Conservation (phyloP, 805 yeast genomes). For the Kazachstania taianensis region DNA sequence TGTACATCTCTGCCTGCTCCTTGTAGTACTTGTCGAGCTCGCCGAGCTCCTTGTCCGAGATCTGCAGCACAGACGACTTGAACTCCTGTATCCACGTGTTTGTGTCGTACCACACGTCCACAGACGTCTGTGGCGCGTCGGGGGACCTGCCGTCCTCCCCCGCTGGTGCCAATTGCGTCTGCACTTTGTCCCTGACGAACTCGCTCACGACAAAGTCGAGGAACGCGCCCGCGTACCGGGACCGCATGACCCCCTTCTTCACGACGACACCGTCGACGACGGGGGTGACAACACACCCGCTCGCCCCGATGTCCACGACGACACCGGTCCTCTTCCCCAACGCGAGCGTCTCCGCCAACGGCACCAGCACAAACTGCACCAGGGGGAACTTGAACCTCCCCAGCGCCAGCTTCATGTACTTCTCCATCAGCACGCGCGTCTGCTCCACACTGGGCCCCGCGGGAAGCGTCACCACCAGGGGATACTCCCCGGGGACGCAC, state of each 20-base stretch:
- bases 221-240: conserved; percentile 80
- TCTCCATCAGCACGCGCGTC: conserved; percentile 37
- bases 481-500: conserved; percentile 48
- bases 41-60: conserved; percentile 18
- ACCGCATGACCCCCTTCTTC: conserved; percentile 51
- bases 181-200: conserved; percentile 44
- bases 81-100: conserved; percentile 26
- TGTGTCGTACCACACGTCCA: conserved; percentile 19
- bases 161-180: conserved; percentile 11
- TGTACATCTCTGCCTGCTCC: conserved; percentile 17
- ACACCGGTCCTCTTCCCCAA: conserved; percentile 68
- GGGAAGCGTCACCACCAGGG: conserved; percentile 42
- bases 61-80: conserved; percentile 24
- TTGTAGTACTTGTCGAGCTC: conserved; percentile 19
- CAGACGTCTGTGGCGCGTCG: conserved; percentile 5
- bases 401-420: conserved; percentile 62
- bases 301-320: conserved; percentile 71
- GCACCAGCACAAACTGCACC: conserved; percentile 64
- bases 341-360: conserved; percentile 70
- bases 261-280: conserved; percentile 65
- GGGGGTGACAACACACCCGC: conserved; percentile 64
- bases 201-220: too few species aligned
- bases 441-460: conserved; percentile 11
- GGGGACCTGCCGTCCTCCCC: conserved; percentile 3
- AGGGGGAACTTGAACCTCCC: conserved; percentile 67